Evolutionary conservation across 202 grass and related monocot genomes (phyloP).

Genomic region (Setaria viridis): DNA sequence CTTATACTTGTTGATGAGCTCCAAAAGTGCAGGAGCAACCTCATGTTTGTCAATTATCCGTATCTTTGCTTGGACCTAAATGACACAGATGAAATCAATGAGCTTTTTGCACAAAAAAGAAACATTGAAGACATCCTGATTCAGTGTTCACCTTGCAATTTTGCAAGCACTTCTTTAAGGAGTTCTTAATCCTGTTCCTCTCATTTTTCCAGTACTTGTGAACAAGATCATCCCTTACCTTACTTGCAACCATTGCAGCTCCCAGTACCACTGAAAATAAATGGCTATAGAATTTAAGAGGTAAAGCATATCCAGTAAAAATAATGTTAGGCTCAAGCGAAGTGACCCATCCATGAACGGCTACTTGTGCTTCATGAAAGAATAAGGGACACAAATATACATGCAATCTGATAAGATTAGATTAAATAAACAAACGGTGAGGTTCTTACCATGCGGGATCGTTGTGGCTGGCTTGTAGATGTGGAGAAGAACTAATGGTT

Average conservation of each 20-base stretch:
- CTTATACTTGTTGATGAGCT: conserved; percentile 18
- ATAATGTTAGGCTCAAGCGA: neutral
- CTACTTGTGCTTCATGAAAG: conserved; percentile 1
- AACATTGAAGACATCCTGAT: neutral
- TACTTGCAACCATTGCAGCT: neutral
- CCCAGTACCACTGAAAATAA: conserved; percentile 36
- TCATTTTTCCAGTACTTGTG: neutral
- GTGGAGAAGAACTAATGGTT: conserved; percentile 25
- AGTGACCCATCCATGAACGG: conserved; percentile 3
- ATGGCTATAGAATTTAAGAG: conserved; percentile 32
- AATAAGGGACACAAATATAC: neutral
- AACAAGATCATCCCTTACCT: conserved; percentile 19
- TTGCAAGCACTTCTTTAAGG: neutral
- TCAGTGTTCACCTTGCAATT: neutral
- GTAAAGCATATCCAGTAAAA: neutral
- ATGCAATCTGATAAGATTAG: conserved; percentile 3
- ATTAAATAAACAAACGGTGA: neutral
- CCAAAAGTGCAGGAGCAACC: conserved; percentile 30
- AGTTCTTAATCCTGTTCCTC: conserved; percentile 20
- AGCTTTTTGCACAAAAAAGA: neutral
- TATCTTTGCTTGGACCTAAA: conserved; percentile 35
- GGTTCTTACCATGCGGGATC: conserved; percentile 28
- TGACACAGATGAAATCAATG: neutral
- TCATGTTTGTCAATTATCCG: conserved; percentile 5
- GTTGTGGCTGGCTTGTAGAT: conserved; percentile 19